These are phyloP conservation scores for Trichocomaceae sp. DNA, from an alignment of 2,329 filamentous ascomycete species.

Conservation along the genomic window DNA sequence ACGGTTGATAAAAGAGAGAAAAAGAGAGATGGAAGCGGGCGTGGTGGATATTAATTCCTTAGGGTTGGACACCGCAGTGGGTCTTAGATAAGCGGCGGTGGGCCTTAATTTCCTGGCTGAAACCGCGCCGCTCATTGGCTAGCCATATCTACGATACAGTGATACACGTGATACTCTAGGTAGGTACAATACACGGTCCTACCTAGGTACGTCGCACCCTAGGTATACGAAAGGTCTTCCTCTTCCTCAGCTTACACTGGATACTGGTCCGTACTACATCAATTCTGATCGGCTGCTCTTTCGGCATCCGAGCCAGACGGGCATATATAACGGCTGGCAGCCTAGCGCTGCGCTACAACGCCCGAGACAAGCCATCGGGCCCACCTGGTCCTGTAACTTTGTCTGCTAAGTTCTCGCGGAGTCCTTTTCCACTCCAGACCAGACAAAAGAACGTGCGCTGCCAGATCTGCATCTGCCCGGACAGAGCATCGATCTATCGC, in stretches of 20 bases:
- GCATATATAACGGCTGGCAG: neutral
- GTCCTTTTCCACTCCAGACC: neutral
- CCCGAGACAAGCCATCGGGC: slow-evolving; percentile 10
- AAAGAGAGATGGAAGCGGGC: neutral
- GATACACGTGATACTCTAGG: no score
- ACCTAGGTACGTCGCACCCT: no score
- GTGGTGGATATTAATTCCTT: neutral
- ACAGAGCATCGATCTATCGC: neutral
- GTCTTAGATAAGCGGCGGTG: neutral
- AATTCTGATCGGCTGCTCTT: neutral
- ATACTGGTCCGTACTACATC: no score
- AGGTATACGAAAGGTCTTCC: no score
- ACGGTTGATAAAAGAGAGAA: slow-evolving; percentile 6
- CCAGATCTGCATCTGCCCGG: no score
- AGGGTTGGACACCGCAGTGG: neutral
- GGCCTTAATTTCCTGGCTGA: neutral
- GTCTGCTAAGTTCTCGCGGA: neutral
- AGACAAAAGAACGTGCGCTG: neutral
- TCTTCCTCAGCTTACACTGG: no score
- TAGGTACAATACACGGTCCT: no score
- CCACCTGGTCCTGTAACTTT: slow-evolving; percentile 10
- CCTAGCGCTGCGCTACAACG: slow-evolving; percentile 7
- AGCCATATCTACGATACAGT: no score
- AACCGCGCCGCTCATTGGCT: neutral
- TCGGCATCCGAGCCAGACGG: neutral